phyloP scores from a whole-genome alignment of 306 rosid species.

The Pyrus pyrifolia region DNA sequence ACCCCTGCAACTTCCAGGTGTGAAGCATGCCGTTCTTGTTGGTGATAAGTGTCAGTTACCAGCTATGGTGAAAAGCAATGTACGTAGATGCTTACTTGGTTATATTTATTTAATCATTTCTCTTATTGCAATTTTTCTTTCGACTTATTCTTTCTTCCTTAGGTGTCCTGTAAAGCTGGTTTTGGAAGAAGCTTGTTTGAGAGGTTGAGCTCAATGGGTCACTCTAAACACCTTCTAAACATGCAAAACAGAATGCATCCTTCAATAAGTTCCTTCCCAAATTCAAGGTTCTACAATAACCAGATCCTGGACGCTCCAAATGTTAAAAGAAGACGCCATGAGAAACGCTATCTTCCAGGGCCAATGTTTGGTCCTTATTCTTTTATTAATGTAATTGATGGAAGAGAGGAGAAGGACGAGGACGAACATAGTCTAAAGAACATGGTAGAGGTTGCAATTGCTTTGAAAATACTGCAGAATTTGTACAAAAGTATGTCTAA shows the following conservation, averaged over 20 bases:
- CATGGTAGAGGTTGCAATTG: constrained; percentile 61
- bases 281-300: constrained; percentile 43
- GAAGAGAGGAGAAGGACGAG: constrained; percentile 67
- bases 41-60: constrained; percentile 73
- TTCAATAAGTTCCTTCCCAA: constrained; percentile 65
- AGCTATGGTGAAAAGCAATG: constrained; percentile 55
- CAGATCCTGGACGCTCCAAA: constrained; percentile 49
- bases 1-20: constrained; percentile 45
- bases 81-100: constrained; percentile 9
- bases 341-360: constrained; percentile 42
- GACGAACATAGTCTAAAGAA: constrained; percentile 57
- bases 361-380: constrained; percentile 73
- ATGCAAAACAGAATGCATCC: constrained; percentile 85
- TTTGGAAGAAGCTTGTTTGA: constrained; percentile 73
- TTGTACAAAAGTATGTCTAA: constrained; percentile 45
- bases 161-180: constrained; percentile 51
- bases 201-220: constrained; percentile 44
- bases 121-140: neutral
- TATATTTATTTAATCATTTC: no score
- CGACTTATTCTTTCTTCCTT: neutral
- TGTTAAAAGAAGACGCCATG: constrained; percentile 37
- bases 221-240: constrained; percentile 50
- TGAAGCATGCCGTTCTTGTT: constrained; percentile 50
- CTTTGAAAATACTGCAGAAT: constrained; percentile 35
- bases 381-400: constrained; percentile 57